Conservation (phyloP, 2,329 filamentous ascomycete genomes). For the Rhynchosporium secalis region DNA sequence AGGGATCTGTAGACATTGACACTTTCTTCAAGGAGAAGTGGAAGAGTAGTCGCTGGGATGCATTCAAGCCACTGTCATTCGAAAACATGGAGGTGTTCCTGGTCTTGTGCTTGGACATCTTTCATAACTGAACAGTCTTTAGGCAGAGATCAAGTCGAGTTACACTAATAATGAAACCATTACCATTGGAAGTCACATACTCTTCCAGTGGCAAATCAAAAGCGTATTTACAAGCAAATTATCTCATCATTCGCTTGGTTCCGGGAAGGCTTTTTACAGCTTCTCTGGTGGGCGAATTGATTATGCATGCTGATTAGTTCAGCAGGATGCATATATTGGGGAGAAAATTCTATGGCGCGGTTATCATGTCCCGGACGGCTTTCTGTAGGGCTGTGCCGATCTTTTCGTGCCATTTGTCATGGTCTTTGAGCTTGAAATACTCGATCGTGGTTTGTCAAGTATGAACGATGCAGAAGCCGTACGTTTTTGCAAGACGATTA, state of each 20-base stretch:
- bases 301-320: neutral
- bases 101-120: conserved; percentile 1
- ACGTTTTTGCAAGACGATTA: neutral
- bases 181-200: neutral
- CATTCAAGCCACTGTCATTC: neutral
- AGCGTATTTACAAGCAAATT: too few relatives aligned
- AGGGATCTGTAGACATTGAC: neutral
- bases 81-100: neutral
- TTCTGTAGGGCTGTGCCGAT: conserved; percentile 7
- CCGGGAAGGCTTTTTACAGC: neutral
- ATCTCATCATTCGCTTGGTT: neutral
- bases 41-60: neutral
- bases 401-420: conserved; percentile 3
- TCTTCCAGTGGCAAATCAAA: neutral
- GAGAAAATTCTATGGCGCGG: neutral
- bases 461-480: neutral
- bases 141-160: too few relatives aligned
- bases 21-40: neutral
- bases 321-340: neutral
- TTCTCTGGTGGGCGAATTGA: neutral
- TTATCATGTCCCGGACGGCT: neutral
- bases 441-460: neutral
- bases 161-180: neutral
- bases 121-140: neutral
- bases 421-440: neutral